phyloP scores from a whole-genome alignment of 225 moss, liverwort and hornwort genomes.

The Straminergon stramineum region DNA sequence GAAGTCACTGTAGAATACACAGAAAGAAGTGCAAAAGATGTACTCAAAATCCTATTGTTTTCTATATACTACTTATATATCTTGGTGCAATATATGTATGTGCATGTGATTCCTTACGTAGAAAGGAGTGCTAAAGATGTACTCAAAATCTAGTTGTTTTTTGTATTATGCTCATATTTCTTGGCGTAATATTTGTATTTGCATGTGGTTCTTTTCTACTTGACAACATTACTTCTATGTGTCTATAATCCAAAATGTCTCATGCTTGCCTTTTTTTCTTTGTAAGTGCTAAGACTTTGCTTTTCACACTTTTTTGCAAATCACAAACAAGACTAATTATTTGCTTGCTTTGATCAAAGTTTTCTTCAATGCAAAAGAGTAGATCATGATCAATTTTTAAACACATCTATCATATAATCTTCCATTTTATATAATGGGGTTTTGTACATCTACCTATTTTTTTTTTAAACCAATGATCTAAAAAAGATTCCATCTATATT shows the following conservation, averaged over 20 bases:
- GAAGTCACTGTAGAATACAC: rapidly evolving
- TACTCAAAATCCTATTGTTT: no score
- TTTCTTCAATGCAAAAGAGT: no score
- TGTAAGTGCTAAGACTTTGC: neutral
- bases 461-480: neutral
- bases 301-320: neutral
- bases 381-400: neutral
- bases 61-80: no score
- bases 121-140: no score
- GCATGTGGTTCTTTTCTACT: neutral
- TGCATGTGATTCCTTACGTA: no score
- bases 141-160: rapidly evolving
- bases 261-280: neutral
- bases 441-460: neutral
- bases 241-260: neutral
- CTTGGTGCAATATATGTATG: no score
- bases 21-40: neutral
- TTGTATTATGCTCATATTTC: neutral
- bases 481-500: neutral
- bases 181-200: neutral
- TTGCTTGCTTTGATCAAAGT: neutral
- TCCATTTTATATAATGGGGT: neutral
- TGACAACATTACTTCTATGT: neutral
- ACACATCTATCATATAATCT: neutral
- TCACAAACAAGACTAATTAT: neutral